A percentile compares a stretch with the other conserved stretches of the same genome.
phyloP scores from a whole-genome alignment of 805 yeast genomes.

The Candida pseudoglaebosa region DNA sequence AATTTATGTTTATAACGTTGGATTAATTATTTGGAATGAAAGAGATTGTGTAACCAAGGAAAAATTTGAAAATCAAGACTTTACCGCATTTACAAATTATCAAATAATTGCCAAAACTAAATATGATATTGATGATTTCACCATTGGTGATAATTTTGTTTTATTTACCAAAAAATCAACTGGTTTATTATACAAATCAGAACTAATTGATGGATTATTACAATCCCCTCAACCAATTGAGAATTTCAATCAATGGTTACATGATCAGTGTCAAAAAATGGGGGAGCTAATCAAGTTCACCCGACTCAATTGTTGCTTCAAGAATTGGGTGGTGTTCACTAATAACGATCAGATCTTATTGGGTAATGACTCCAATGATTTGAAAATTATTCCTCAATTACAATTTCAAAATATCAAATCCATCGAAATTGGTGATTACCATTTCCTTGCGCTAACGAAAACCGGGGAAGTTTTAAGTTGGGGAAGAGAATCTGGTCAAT shows the following conservation, averaged over 20 bases:
- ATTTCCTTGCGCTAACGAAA: slow-evolving; percentile 55
- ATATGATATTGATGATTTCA: slow-evolving; percentile 46
- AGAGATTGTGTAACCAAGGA: slow-evolving; percentile 21
- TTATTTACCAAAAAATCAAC: slow-evolving; percentile 42
- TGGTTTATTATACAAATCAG: slow-evolving; percentile 39
- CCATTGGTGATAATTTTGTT: slow-evolving; percentile 50
- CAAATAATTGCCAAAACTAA: slow-evolving; percentile 40
- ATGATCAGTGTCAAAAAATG: slow-evolving; percentile 13
- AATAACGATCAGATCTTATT: slow-evolving; percentile 44
- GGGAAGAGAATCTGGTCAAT: slow-evolving; percentile 60
- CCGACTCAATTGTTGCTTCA: slow-evolving; percentile 53
- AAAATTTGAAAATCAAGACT: slow-evolving; percentile 13
- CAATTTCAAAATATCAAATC: slow-evolving; percentile 36
- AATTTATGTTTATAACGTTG: slow-evolving; percentile 44
- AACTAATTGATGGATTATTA: slow-evolving; percentile 18
- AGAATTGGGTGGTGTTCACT: slow-evolving; percentile 52
- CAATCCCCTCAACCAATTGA: slow-evolving; percentile 9
- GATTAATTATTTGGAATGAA: slow-evolving; percentile 56
- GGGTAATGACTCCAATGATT: slow-evolving; percentile 26
- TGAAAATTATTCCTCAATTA: slow-evolving; percentile 6
- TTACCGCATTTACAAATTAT: slow-evolving; percentile 31
- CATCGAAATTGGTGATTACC: slow-evolving; percentile 70
- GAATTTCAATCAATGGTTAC: slow-evolving; percentile 23
- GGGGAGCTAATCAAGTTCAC: slow-evolving; percentile 32
- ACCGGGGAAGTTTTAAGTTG: slow-evolving; percentile 58